Base-by-base conservation (phyloP, 73 alveolate species). In the Tetrahymena thermophila region DNA sequence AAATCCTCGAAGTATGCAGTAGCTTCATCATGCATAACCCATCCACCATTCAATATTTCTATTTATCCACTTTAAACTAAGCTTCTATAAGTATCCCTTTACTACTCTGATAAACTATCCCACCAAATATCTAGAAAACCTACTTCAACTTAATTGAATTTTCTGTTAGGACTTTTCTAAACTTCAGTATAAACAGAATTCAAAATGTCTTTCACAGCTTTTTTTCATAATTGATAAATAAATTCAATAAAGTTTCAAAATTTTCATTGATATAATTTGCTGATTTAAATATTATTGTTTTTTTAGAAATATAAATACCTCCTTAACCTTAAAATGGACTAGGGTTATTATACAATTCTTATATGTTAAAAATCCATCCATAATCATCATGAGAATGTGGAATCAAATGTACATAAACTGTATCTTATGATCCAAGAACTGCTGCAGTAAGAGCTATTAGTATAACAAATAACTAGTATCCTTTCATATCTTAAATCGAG, bases 11-110 rank as follows among this genome's bases (percentile, higher is more conserved):
- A 98, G 97, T 98, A 98, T 0, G 99, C 95, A 25, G 99, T 96
- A 0, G 99, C 99, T 95, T 98, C 99, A 93, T 98, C 99, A 94
- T 97, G 98, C 99, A 98, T 98, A 85, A 98, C 97, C 99, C 99
- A 98, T 13, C 99, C 99, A 23, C 99, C 99, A 94, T 97, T 98
- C 85, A 96, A 96, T 85, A 98, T 97, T 96, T 98, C 98, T 93
- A 98, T 85, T 85, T 94, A 57, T n/a, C 97, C 96, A 14, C 44
- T 93, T 14, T 35, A 14, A 19, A 96, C 93, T 21, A 96, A 71
- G n/a, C 31, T 34, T 94, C 84, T 95, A 13, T 95, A 85, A 14
- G 37, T 31, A 10, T 34, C 16, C 34, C 35, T 93, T 34, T 35
- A 35, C 14, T 85, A 93, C 83, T 95, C 97, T 16, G 94, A 35